These are phyloP conservation scores for Saccharata proteae DNA, from an alignment of 2,329 filamentous ascomycete species.

Conservation along the genomic window DNA sequence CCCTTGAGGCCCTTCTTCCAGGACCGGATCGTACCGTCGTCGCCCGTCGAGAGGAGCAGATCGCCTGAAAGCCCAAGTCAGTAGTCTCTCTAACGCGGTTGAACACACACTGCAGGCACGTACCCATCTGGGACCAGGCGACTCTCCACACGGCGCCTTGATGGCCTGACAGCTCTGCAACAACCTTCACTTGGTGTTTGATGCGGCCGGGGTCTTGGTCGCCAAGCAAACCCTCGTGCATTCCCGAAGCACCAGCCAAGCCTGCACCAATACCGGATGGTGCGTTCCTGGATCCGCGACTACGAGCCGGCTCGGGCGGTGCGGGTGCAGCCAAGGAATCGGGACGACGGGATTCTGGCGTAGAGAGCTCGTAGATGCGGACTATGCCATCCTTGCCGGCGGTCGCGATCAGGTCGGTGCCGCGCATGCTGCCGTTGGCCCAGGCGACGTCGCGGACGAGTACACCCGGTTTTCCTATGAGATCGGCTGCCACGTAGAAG, in stretches of 20 bases:
- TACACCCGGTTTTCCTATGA: constrained; percentile 61
- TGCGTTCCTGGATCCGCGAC: constrained; percentile 16
- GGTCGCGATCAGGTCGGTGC: constrained; percentile 81
- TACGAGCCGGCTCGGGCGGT: constrained; percentile 6
- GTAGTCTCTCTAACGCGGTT: neutral
- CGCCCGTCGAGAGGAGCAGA: constrained; percentile 62
- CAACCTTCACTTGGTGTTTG: constrained; percentile 48
- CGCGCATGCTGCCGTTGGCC: constrained; percentile 82
- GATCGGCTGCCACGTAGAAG: constrained; percentile 73
- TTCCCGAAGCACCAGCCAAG: constrained; percentile 31
- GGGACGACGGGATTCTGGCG: constrained; percentile 38
- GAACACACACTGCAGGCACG: constrained; percentile 8
- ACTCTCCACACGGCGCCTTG: constrained; percentile 65
- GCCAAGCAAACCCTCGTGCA: constrained; percentile 36
- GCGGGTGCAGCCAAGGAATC: constrained; percentile 3
- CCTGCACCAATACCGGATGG: constrained; percentile 44
- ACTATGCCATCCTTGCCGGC: constrained; percentile 87
- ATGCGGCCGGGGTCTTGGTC: constrained; percentile 54
- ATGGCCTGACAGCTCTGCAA: constrained; percentile 55
- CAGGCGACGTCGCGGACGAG: constrained; percentile 74
- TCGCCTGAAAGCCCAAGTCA: constrained; percentile 45
- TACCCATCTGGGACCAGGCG: constrained; percentile 45
- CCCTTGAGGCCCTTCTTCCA: constrained; percentile 39
- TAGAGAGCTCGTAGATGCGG: constrained; percentile 73
- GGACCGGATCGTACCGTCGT: constrained; percentile 50